Evolutionary conservation across 805 yeast genomes (phyloP).

Genomic region (Candida peoriensis): DNA sequence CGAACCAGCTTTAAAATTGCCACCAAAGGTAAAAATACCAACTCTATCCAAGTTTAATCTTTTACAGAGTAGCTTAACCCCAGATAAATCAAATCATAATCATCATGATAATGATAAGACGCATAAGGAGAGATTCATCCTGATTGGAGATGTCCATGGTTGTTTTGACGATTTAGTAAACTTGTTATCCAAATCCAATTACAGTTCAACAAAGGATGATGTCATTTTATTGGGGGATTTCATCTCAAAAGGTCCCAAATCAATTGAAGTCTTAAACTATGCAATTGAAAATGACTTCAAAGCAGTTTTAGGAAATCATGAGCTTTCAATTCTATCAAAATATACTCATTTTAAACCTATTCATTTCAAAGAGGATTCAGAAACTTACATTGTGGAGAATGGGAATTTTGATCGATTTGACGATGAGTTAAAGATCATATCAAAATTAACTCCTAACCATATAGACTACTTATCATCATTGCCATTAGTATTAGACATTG

Average conservation of each 20-base stretch:
- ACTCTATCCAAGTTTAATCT: no score
- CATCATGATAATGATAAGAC: no score
- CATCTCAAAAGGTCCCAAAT: conserved; percentile 77
- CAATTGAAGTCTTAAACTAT: conserved; percentile 61
- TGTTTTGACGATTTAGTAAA: conserved; percentile 49
- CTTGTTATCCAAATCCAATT: conserved; percentile 47
- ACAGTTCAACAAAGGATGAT: conserved; percentile 45
- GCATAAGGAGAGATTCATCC: conserved; percentile 40
- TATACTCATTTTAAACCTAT: conserved; percentile 42
- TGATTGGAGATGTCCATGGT: conserved; percentile 91
- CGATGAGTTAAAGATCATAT: conserved; percentile 11
- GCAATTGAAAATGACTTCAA: conserved; percentile 54
- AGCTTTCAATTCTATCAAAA: conserved; percentile 59
- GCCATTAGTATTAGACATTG: conserved; percentile 58
- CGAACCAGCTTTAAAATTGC: no score
- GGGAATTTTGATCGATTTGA: no score
- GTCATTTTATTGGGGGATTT: conserved; percentile 80
- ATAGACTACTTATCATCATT: conserved; percentile 55
- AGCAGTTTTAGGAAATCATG: conserved; percentile 90
- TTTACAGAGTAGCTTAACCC: no score
- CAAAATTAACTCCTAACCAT: conserved; percentile 49
- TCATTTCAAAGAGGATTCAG: conserved; percentile 16
- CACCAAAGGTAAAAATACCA: no score
- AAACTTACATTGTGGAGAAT: no score
- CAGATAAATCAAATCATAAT: no score